phyloP scores from a whole-genome alignment of 2,329 filamentous ascomycete genomes.

The Trichoderma endophyticum region DNA sequence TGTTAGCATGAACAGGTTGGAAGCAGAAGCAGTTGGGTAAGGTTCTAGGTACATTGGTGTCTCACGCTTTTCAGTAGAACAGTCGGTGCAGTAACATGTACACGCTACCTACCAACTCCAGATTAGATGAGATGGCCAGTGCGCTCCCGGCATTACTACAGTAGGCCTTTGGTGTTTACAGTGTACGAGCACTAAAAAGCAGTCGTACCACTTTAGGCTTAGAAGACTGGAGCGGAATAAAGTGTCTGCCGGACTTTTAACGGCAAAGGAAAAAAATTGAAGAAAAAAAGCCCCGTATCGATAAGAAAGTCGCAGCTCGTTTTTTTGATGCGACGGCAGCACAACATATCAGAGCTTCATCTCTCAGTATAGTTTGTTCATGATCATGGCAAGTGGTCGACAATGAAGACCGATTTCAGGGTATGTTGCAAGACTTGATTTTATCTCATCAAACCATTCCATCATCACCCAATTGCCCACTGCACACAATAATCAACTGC shows the following conservation, averaged over 20 bases:
- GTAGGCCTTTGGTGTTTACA: not conserved
- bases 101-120: not conserved
- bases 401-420: slow-evolving; percentile 99
- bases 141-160: slow-evolving; percentile 10
- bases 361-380: not conserved
- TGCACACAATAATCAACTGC: not conserved
- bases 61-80: no score
- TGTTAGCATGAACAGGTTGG: slow-evolving; percentile 10
- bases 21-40: not conserved
- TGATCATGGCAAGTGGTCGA: slow-evolving; percentile 42
- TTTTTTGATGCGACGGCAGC: slow-evolving; percentile 21
- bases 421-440: slow-evolving; percentile 44
- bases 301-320: slow-evolving; percentile 24
- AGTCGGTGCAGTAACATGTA: not conserved
- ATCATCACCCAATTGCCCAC: not conserved
- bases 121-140: slow-evolving; percentile 22
- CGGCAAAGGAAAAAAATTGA: slow-evolving; percentile 19
- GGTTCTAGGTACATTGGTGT: not conserved
- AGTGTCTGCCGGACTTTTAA: slow-evolving; percentile 29
- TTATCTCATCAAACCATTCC: not conserved
- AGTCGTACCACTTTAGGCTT: slow-evolving; percentile 23
- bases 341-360: slow-evolving; percentile 1
- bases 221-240: slow-evolving; percentile 32
- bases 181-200: not conserved
- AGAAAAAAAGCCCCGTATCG: slow-evolving; percentile 25